phyloP scores from a whole-genome alignment of 306 rosid genomes.

The Trifolium pratense region DNA sequence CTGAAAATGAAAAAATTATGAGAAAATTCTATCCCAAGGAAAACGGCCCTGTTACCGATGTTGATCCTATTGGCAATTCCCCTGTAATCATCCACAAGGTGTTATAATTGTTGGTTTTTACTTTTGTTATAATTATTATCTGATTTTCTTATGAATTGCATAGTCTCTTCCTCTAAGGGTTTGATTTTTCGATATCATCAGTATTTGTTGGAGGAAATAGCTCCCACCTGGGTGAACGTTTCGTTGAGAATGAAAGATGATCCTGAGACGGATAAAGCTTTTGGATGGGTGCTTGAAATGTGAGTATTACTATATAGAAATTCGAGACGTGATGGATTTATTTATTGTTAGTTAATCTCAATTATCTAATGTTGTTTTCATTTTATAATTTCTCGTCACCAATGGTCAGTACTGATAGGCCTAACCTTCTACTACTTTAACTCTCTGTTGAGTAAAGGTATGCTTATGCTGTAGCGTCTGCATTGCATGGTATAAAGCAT shows the following conservation, averaged over 20 bases:
- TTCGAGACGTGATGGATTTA: background rate
- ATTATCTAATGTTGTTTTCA: constrained; percentile 37
- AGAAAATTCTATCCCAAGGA: constrained; percentile 79
- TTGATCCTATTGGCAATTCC: constrained; percentile 96
- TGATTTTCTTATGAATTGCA: background rate
- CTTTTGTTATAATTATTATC: too few species aligned
- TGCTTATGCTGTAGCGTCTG: constrained; percentile 94
- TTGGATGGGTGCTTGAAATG: constrained; percentile 99
- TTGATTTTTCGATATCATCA: constrained; percentile 50
- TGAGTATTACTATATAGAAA: constrained; percentile 50
- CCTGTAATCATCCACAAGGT: constrained; percentile 93
- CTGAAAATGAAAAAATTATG: constrained; percentile 64
- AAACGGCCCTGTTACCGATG: constrained; percentile 76
- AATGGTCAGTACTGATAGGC: constrained; percentile 32
- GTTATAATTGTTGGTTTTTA: too few species aligned
- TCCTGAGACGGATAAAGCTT: constrained; percentile 78
- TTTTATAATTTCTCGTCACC: constrained; percentile 41
- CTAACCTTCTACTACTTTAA: constrained; percentile 41
- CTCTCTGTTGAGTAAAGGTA: constrained; percentile 65
- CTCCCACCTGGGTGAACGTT: constrained; percentile 97
- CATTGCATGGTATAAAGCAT: constrained; percentile 85
- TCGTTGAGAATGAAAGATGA: constrained; percentile 93
- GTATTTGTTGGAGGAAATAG: constrained; percentile 88
- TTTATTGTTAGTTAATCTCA: constrained; percentile 23
- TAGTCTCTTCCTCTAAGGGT: constrained; percentile 21